phyloP scores from a whole-genome alignment of 306 rosid species.

The Glycine latifolia region DNA sequence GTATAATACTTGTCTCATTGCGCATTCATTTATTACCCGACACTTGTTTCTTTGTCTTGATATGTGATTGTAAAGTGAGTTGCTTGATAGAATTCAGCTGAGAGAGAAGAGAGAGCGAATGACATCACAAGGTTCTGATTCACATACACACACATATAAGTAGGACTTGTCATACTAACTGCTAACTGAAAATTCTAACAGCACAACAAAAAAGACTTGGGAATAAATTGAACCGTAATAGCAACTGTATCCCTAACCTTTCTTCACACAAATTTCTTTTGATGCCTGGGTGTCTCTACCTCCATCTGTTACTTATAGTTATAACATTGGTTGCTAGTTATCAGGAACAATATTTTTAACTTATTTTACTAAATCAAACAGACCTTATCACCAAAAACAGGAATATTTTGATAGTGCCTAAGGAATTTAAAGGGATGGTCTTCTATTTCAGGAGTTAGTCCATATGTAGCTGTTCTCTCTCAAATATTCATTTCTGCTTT shows the following conservation, averaged over 20 bases:
- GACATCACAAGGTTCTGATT: not conserved
- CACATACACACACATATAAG: too few relatives aligned
- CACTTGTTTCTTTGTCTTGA: slow-evolving; percentile 19
- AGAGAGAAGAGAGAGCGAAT: not conserved
- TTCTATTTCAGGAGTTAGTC: not conserved
- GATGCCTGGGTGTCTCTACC: not conserved
- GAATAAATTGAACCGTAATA: not conserved
- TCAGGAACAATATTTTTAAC: not conserved
- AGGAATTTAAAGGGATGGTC: not conserved
- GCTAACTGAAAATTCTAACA: not conserved
- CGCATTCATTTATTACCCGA: slow-evolving; percentile 9
- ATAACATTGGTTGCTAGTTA: not conserved
- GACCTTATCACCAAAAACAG: not conserved
- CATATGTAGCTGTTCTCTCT: not conserved
- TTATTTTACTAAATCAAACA: not conserved
- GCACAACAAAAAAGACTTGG: not conserved
- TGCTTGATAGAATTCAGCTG: not conserved
- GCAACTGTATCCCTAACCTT: not conserved
- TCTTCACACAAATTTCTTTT: not conserved
- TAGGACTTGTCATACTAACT: not conserved
- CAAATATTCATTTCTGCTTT: not conserved
- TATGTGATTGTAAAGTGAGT: slow-evolving; percentile 27
- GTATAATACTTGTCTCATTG: slow-evolving; percentile 29
- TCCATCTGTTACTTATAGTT: not conserved
- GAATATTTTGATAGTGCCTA: not conserved